These are phyloP conservation scores for Candida sanyaensis DNA, from an alignment of 1,139 yeast genomes.

Conservation along the genomic window DNA sequence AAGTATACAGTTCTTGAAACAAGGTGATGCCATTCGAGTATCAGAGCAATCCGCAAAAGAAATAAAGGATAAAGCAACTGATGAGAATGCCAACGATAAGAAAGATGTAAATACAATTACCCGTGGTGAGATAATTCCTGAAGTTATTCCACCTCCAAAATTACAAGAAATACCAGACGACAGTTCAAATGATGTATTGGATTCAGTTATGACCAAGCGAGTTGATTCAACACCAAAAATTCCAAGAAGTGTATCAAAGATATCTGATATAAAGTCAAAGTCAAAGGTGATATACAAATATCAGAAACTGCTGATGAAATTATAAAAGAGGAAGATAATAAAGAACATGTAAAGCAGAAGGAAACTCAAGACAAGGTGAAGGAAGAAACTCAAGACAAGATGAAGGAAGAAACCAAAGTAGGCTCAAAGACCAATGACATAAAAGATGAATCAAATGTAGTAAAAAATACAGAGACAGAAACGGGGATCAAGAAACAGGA, in stretches of 20 bases:
- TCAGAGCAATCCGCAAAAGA: slow-evolving; percentile 2
- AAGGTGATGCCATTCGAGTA: slow-evolving; percentile 26
- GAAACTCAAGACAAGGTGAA: not conserved
- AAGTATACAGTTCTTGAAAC: slow-evolving; percentile 31
- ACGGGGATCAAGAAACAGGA: not conserved
- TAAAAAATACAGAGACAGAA: not conserved
- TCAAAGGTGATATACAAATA: not conserved
- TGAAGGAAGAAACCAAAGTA: no score
- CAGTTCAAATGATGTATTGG: slow-evolving; percentile 25
- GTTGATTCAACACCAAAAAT: slow-evolving; percentile 1
- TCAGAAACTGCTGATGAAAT: not conserved
- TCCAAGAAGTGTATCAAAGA: not conserved
- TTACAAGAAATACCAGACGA: slow-evolving; percentile 17
- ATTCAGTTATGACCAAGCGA: slow-evolving; percentile 32
- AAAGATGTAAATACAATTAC: slow-evolving; percentile 1
- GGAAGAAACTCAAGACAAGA: no score
- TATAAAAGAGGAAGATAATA: slow-evolving; percentile 4
- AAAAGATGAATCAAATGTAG: not conserved
- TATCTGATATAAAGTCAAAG: not conserved
- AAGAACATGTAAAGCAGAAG: not conserved
- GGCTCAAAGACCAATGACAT: not conserved
- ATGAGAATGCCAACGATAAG: slow-evolving; percentile 1
- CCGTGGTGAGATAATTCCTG: slow-evolving; percentile 23
- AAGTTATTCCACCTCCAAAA: slow-evolving; percentile 24
- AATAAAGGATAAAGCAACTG: slow-evolving; percentile 7